Evolutionary conservation across 345 rosid species (phyloP).

Genomic region (Populus ilicifolia): DNA sequence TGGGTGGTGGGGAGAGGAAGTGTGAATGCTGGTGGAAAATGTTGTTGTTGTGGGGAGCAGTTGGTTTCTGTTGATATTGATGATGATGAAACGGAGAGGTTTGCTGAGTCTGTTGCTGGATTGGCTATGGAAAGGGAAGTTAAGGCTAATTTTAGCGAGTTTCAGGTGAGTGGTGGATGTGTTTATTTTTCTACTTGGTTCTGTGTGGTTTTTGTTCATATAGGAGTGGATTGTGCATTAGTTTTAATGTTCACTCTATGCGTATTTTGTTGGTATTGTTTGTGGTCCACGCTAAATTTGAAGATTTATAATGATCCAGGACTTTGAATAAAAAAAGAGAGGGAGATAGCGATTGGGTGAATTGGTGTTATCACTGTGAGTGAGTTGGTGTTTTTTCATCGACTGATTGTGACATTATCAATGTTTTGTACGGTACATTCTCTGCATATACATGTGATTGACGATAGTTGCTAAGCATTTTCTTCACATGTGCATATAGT

Average conservation of each 20-base stretch:
- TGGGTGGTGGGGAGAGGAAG: conserved; percentile 59
- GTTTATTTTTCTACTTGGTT: neutral
- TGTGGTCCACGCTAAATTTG: neutral
- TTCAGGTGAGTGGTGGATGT: conserved; percentile 50
- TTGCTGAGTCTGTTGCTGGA: conserved; percentile 56
- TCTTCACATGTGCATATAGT: neutral
- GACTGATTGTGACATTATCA: too few species aligned
- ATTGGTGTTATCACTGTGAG: neutral
- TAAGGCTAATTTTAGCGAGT: conserved; percentile 64
- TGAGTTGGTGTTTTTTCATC: too few species aligned
- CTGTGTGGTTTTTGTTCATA: neutral
- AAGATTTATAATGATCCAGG: neutral
- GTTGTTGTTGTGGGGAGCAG: conserved; percentile 59
- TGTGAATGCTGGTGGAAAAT: conserved; percentile 46
- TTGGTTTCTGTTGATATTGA: conserved; percentile 71
- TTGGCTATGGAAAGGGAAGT: conserved; percentile 80
- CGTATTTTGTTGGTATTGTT: neutral
- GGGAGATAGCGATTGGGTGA: neutral
- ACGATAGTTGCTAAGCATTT: neutral
- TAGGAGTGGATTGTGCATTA: neutral
- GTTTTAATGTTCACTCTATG: neutral
- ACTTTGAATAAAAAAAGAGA: neutral
- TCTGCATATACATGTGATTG: neutral
- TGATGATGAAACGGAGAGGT: conserved; percentile 59
- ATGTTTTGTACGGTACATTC: too few species aligned